Base-by-base conservation (phyloP, 176 grass and related monocot genomes). In the Oryza meridionalis region DNA sequence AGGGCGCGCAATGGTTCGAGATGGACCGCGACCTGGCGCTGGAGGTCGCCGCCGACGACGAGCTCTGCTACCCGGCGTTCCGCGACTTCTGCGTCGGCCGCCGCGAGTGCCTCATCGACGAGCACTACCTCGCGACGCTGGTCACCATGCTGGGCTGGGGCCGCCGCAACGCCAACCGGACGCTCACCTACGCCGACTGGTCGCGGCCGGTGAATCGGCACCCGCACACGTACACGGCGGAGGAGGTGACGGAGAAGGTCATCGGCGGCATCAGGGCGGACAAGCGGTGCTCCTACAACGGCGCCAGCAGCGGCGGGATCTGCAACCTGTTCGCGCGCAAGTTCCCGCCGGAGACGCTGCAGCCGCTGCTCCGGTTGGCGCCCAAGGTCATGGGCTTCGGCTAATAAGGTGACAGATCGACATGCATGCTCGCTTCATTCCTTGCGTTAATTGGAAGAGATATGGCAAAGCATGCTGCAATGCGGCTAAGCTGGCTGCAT, bases 1-100 rank as follows among this genome's bases (percentile, higher is more conserved):
- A 94, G 32, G 90, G 92, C 0, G 92, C 92, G 1, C 84, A 94
- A 81, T 94, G 92, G 92, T 94, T 94, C 29, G 92, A 94, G 70
- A 87, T 94, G 7, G 90, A 73, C 90, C 81, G 90, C 2, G 55
- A 0, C 0, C 21, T 61, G 19, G 55, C 55, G 7, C 7, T 61
- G 6, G 90, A 90, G 8, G 86, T 94, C 2, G 87, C 92, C 19
- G 84, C 85, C 3, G 90, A 90, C 77, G 43, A 90, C 65, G 6
- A 14, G 2, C 86, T 80, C 32, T 92, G 90, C 73, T 86, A 86
- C 78, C 44, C 69, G 11, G 46, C 92, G 9, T 94, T 94, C 86
- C 70, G 72, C 2, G 84, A 82, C 15, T 73, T 88, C 61, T 94
- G 92, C 73, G 86, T 87, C 55, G 55, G 67, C 84, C 90, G 1